Base-by-base conservation (phyloP, 2,329 filamentous ascomycete species). In the Paecilomyces variotii region DNA sequence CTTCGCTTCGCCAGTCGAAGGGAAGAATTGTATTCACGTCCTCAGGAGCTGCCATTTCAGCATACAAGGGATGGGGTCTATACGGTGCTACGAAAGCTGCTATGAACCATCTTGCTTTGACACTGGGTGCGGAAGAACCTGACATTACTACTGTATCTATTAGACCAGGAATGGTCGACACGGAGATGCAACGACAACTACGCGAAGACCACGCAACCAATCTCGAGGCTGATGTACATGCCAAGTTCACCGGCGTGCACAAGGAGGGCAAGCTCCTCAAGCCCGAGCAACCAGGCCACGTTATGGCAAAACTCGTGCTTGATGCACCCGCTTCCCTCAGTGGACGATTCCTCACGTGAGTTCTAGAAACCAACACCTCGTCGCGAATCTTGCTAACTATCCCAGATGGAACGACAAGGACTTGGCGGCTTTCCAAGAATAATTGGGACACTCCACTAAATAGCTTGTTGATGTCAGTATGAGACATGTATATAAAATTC, bases 21-120 rank as follows among this genome's bases (percentile, higher is more conserved):
- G 91, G 92, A 3, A 83, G 83, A 59, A 86, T 96, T 35, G 75
- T 96, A 11, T 86, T 94, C 69, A 84, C 88, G 9, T 94, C 90
- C 0, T 93, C 90, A 0, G 91, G 92, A 1, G 91, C 91, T 0
- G 83, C 90, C 1, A 72, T 75, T 2, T 81, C 79, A 53, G 82
- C 83, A 0, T 92, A 91, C 68, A 76, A 81, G 1, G 84, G 84
- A 0, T 96, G 91, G 91, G 88, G 86, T 35, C 82, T 87, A 2
- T 96, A 96, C 68, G 90, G 91, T 1, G 86, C 89, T 1, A 85
- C 87, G 19, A 96, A 96, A 75, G 90, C 91, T 0, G 90, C 89
- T 1, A 71, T 94, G 67, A 95, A 95, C 72, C 90, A 93, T 65
- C 76, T 96, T 4, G 86, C 87, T 0, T 75, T 82, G 50, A 90